phyloP scores from a whole-genome alignment of 2,329 filamentous ascomycete species.

The Cytospora schulzeri region DNA sequence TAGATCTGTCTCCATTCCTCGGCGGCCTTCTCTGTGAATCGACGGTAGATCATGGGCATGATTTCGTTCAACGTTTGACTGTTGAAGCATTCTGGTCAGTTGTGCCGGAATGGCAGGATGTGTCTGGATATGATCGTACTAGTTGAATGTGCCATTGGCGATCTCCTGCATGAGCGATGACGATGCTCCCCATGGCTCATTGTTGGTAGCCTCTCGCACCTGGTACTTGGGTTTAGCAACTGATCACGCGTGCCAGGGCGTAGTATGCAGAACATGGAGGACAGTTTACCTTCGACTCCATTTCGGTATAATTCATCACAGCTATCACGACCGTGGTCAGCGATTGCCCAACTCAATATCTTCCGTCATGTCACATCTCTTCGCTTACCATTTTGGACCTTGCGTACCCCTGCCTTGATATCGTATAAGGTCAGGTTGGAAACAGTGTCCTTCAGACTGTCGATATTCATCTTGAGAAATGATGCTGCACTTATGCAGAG shows the following conservation, averaged over 20 bases:
- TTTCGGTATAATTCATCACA: conserved; percentile 97
- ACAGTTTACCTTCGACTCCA: conserved; percentile 67
- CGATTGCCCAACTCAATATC: background rate
- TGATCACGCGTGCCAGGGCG: conserved; percentile 12
- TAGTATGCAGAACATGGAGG: conserved; percentile 2
- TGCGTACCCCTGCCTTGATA: conserved; percentile 89
- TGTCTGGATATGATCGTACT: conserved; percentile 62
- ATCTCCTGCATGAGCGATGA: conserved; percentile 95
- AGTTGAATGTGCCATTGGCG: conserved; percentile 95
- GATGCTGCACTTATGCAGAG: conserved; percentile 3
- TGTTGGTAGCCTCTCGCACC: conserved; percentile 98
- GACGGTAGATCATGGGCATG: conserved; percentile 99
- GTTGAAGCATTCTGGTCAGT: conserved; percentile 27
- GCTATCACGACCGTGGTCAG: conserved; percentile 51
- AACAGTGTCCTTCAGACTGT: conserved; percentile 81
- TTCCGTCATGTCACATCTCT: background rate
- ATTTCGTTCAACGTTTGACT: conserved; percentile 98
- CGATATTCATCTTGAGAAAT: conserved; percentile 73
- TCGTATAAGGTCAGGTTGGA: conserved; percentile 93
- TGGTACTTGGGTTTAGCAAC: conserved; percentile 40
- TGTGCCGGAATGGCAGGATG: background rate
- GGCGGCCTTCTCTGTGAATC: conserved; percentile 96
- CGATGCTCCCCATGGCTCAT: conserved; percentile 93
- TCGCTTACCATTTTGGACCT: conserved; percentile 88
- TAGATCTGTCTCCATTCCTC: conserved; percentile 99